Conservation (phyloP, 2,329 filamentous ascomycete species). For the Nigrospora sphaerica region DNA sequence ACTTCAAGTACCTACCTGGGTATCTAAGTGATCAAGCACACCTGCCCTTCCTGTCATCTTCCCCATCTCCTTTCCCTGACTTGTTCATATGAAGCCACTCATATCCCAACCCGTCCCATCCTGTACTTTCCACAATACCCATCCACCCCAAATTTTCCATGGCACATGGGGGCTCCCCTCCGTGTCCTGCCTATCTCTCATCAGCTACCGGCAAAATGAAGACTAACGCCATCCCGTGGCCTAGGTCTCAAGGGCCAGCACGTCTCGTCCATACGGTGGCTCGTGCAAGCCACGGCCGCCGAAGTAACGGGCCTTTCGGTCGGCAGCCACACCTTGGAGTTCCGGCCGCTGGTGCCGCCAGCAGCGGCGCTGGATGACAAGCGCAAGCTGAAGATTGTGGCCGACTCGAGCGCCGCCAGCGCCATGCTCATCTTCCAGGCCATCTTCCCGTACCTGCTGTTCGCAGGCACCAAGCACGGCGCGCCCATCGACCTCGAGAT, state of each 20-base stretch:
- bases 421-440: conserved; percentile 53
- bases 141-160: too few relatives aligned
- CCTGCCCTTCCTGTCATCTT: too few relatives aligned
- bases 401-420: conserved; percentile 45
- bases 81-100: too few relatives aligned
- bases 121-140: too few relatives aligned
- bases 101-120: too few relatives aligned
- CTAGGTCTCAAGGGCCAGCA: conserved; percentile 56
- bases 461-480: conserved; percentile 35
- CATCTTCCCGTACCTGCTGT: conserved; percentile 51
- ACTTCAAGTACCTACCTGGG: too few relatives aligned
- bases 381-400: conserved; percentile 40
- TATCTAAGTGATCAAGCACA: too few relatives aligned
- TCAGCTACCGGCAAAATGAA: too few relatives aligned
- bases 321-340: conserved; percentile 43
- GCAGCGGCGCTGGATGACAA: conserved; percentile 20
- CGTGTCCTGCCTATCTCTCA: too few relatives aligned
- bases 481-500: conserved; percentile 43
- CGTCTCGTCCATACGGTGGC: conserved; percentile 46
- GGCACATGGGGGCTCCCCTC: too few relatives aligned
- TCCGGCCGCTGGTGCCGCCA: conserved; percentile 34
- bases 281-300: conserved; percentile 44
- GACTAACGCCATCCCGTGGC: neutral
- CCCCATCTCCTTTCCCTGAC: too few relatives aligned
- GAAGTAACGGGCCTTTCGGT: conserved; percentile 41